Percentiles rank a stretch among this genome's conserved stretches.
These are phyloP conservation scores for Aschersonia sp. DNA, from an alignment of 2,329 filamentous ascomycete species.

Conservation along the genomic window DNA sequence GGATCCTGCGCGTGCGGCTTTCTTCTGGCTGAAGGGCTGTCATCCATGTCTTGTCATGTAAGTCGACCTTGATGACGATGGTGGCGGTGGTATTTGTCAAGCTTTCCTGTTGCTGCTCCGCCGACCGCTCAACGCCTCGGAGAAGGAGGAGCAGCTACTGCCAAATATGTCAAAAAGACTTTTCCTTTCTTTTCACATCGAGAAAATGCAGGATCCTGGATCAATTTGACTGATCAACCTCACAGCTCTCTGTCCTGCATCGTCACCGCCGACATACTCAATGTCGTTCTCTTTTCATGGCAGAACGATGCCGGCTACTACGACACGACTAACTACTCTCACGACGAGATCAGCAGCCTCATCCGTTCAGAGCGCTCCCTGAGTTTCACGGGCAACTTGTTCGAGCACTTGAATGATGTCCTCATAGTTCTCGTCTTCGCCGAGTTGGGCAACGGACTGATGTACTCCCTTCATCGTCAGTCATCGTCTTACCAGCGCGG, in stretches of 20 bases:
- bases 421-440: slow-evolving; percentile 2
- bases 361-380: slow-evolving; percentile 5
- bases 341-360: slow-evolving; percentile 4
- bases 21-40: slow-evolving; percentile 4
- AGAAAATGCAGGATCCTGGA: too few relatives aligned
- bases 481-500: slow-evolving; percentile 1
- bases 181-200: too few relatives aligned
- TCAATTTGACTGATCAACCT: too few relatives aligned
- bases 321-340: slow-evolving; percentile 3
- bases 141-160: not conserved
- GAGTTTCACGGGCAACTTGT: slow-evolving; percentile 5
- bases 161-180: too few relatives aligned
- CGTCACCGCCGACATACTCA: slow-evolving; percentile 3
- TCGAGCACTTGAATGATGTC: slow-evolving; percentile 3
- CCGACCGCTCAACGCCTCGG: not conserved
- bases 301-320: slow-evolving; percentile 4
- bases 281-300: slow-evolving; percentile 4
- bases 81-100: not conserved
- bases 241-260: slow-evolving; percentile 4
- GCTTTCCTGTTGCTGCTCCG: not conserved
- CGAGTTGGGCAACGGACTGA: slow-evolving; percentile 4
- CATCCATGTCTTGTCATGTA: slow-evolving; percentile 3
- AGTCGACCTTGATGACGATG: not conserved
- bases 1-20: slow-evolving; percentile 3
- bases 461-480: slow-evolving; percentile 2